Evolutionary conservation across 176 grass and related monocot species (phyloP), one percentile per base, ranked within the genome.

Genomic region (Cymbopogon citratus): DNA sequence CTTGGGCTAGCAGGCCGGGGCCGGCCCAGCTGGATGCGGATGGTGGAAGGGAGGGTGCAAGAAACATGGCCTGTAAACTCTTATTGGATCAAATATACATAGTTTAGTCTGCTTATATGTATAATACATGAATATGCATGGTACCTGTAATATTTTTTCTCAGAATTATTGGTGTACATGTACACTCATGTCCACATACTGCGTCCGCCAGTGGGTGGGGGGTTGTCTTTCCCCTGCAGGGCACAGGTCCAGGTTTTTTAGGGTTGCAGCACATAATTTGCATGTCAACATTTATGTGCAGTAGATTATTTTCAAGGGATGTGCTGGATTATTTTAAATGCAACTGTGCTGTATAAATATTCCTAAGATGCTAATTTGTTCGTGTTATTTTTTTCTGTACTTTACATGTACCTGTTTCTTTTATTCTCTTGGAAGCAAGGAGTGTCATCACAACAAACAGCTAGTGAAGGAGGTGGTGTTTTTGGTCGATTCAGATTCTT

Each of bases 401-500:
- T 85, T 71, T 56, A 66, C 52, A 54, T 61, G 29, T 88, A 33
- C 24, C 28, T 59, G 43, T 75, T 87, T 83, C 63, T 74, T 85
- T 74, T 87, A 49, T 85, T 91, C 69, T 82, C 41, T 75, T 77
- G 77, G 83, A 90, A 97, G 91, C 91, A 97, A 89, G 92, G 92
- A 54, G 69, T 35, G 74, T 52, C 81, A 74, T 80, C 86, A 60
- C 89, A 97, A 52, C 91, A 93, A 74, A 86, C 85, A 79, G 40
- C 80, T 81, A 74, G 85, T 59, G 82, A 87, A 91, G 83, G 79
- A 39, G 10, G 59, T 57, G 83, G 85, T 85, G 86, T 91, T 72
- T 91, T 91, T 91, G 66, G 92, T 70, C 85, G 84, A 70, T 94
- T 91, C 80, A 91, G 63, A 75, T 92, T 97, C 82, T 85, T 85